Evolutionary conservation across 2,329 filamentous ascomycete species (phyloP).

Genomic region (Colletotrichum sp.): DNA sequence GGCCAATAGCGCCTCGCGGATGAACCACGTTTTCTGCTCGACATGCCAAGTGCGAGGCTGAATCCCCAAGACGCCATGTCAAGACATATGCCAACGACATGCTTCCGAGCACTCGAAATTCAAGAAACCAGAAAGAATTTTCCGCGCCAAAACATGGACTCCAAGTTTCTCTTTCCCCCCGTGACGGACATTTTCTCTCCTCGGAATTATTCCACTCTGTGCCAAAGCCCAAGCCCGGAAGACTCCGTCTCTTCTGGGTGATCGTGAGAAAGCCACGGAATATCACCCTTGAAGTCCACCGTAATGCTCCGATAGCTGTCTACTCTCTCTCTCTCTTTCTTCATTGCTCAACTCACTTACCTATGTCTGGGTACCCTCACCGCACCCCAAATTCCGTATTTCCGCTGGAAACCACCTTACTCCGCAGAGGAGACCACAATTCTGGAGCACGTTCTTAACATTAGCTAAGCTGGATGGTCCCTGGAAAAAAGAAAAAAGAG

Average conservation of each 20-base stretch:
- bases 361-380: background rate
- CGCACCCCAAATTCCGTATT: background rate
- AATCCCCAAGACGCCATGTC: background rate
- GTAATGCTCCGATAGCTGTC: background rate
- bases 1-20: constrained; percentile 23
- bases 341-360: background rate
- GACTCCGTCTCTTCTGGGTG: background rate
- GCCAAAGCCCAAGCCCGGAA: background rate
- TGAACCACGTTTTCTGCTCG: constrained; percentile 26
- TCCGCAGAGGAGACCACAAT: background rate
- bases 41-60: constrained; percentile 29
- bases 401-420: background rate
- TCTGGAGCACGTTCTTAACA: background rate
- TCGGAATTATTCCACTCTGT: background rate
- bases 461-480: background rate
- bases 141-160: background rate
- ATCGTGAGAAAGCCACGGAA: background rate
- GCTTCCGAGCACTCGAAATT: background rate
- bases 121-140: background rate
- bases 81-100: background rate
- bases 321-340: background rate
- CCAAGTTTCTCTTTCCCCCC: background rate
- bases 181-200: background rate
- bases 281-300: background rate
- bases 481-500: background rate